Conservation (phyloP, 345 rosid genomes). For the Toxicodendron radicans region DNA sequence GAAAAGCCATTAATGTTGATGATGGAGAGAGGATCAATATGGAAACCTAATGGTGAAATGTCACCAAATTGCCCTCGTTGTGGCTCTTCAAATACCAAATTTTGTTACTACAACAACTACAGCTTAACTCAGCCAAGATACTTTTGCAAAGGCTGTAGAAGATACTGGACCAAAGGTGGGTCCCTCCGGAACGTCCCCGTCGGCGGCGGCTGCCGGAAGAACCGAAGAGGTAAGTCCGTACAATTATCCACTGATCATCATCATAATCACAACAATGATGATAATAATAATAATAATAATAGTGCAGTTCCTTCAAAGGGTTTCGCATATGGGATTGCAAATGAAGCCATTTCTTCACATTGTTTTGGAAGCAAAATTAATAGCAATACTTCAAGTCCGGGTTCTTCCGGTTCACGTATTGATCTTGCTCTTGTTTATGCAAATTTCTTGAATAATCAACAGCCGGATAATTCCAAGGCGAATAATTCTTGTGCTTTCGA, state of each 20-base stretch:
- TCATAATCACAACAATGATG: no score
- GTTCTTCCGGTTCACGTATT: constrained; percentile 32
- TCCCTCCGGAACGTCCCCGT: constrained; percentile 58
- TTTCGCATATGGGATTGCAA: constrained; percentile 8
- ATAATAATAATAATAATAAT: no score
- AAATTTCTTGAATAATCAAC: constrained; percentile 54
- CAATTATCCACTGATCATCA: constrained; percentile 21
- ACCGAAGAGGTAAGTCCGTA: constrained; percentile 43
- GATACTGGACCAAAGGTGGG: constrained; percentile 74
- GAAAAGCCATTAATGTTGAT: constrained; percentile 25
- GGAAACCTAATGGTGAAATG: constrained; percentile 47
- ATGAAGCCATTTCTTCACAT: not conserved
- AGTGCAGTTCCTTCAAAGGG: constrained; percentile 14
- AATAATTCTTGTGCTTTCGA: constrained; percentile 9
- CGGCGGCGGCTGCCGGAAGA: constrained; percentile 63
- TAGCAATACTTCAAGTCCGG: constrained; percentile 20
- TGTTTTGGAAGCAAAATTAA: constrained; percentile 9
- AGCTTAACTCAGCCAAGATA: constrained; percentile 66
- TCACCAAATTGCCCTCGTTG: constrained; percentile 68
- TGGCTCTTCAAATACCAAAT: constrained; percentile 61
- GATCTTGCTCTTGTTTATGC: constrained; percentile 62
- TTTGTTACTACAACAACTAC: constrained; percentile 72
- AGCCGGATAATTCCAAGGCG: constrained; percentile 19
- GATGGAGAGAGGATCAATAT: constrained; percentile 43
- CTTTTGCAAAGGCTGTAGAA: constrained; percentile 66